These are phyloP conservation scores for Penicillium egyptiacum DNA, from an alignment of 495 filamentous ascomycete genomes.

Conservation along the genomic window DNA sequence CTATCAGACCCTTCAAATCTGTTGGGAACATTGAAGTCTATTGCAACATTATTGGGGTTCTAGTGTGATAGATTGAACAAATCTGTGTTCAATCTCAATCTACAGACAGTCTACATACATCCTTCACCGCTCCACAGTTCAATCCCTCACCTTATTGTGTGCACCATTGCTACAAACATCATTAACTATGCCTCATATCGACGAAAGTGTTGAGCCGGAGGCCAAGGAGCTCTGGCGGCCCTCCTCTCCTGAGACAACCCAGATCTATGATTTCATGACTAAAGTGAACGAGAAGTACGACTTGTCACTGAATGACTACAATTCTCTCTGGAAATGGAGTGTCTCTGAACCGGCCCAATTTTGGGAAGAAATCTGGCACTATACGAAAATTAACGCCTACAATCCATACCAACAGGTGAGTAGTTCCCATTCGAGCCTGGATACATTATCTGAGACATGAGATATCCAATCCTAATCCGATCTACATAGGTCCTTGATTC, in stretches of 20 bases:
- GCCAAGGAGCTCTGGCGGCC: conserved; percentile 68
- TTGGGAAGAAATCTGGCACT: conserved; percentile 86
- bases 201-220: conserved; percentile 24
- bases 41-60: background rate
- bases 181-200: conserved; percentile 29
- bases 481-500: conserved; percentile 64
- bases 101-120: background rate
- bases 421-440: background rate
- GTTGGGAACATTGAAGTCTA: background rate
- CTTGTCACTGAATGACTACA: conserved; percentile 61
- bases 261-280: conserved; percentile 69
- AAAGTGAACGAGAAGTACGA: conserved; percentile 66
- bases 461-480: conserved; percentile 11
- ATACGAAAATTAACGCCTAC: conserved; percentile 70
- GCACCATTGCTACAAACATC: background rate
- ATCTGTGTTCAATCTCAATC: background rate
- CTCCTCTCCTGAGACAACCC: conserved; percentile 61
- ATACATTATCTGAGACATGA: background rate
- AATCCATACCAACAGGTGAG: conserved; percentile 59
- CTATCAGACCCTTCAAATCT: conserved; percentile 3
- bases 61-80: background rate
- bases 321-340: conserved; percentile 80
- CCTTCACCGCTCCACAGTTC: background rate
- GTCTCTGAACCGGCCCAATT: conserved; percentile 70
- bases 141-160: background rate